Percentiles rank a stretch among this genome's conserved stretches.
These are phyloP conservation scores for Hymenoscyphus scutula DNA, from an alignment of 2,329 filamentous ascomycete species.

Conservation along the genomic window DNA sequence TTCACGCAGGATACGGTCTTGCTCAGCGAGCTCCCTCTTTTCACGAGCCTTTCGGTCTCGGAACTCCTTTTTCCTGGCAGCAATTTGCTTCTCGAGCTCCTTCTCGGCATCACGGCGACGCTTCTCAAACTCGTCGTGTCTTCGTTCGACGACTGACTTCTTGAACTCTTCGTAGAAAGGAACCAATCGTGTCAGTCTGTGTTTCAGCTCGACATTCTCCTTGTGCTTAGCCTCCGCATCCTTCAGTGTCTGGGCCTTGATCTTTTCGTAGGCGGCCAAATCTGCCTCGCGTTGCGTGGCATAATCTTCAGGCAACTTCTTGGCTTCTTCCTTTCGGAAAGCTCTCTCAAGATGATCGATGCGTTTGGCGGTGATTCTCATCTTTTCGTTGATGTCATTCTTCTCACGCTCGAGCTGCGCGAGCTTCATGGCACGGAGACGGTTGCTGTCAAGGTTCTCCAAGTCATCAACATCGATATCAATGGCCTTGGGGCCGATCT, in stretches of 20 bases:
- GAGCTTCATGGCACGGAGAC: constrained; percentile 90
- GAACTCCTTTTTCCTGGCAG: constrained; percentile 81
- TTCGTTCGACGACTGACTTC: constrained; percentile 76
- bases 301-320: constrained; percentile 86
- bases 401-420: constrained; percentile 97
- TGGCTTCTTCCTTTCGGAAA: constrained; percentile 91
- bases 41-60: constrained; percentile 80
- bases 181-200: constrained; percentile 82
- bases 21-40: constrained; percentile 80
- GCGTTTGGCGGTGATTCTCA: constrained; percentile 89
- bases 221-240: constrained; percentile 87
- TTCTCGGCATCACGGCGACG: constrained; percentile 87
- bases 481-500: constrained; percentile 75
- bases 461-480: constrained; percentile 78
- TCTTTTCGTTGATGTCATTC: constrained; percentile 88
- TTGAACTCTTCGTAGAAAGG: constrained; percentile 83
- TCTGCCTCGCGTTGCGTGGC: constrained; percentile 78
- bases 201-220: constrained; percentile 89
- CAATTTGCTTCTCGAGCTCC: constrained; percentile 90
- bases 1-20: constrained; percentile 73
- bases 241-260: constrained; percentile 72
- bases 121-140: constrained; percentile 94
- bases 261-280: constrained; percentile 73
- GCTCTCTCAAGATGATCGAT: constrained; percentile 97
- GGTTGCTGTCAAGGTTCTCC: constrained; percentile 82